Evolutionary conservation across 2,329 filamentous ascomycete genomes (phyloP), one percentile per base, ranked within the genome.

Genomic region (Aciculosporium take): DNA sequence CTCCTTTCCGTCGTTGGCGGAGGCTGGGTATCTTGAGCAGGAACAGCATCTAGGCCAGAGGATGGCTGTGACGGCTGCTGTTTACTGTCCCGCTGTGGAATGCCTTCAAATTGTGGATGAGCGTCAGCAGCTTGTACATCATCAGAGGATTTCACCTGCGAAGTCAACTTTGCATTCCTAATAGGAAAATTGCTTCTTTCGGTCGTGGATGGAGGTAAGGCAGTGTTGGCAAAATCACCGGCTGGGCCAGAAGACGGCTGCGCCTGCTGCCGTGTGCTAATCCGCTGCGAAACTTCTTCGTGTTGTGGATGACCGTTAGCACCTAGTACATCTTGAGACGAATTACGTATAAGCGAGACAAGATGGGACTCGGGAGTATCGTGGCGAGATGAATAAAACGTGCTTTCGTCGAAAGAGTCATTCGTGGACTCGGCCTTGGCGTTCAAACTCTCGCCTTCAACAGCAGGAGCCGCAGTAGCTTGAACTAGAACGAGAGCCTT

Each of bases 341-440:
- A 56, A 51, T 57, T 73, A 68, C 56, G 74, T 64, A 65, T 53
- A 44, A 64, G 65, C 23, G 68, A 63, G 30, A 65, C 64, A 45
- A 65, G 62, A 38, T 63, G 65, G 24, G 68, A 70, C 42, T 75
- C 69, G 45, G 75, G 74, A 48, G 87, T 94, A 59, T 88, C 84
- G 67, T 88, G 81, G 65, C 82, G 84, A 64, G 88, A 95, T 50
- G 89, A 95, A 68, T 96, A 95, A 62, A 94, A 94, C 31, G 87
- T 91, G 56, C 93, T 87, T 59, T 93, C 82, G 63, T 95, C 87
- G 65, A 87, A 84, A 28, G 85, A 91, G 60, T 89, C 84, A 71
- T 72, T 83, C 56, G 74, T 64, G 49, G 64, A 71, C 59, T 77
- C 76, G 55, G 68, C 69, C 61, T 79, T 71, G 68, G 66, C 63